phyloP scores from a whole-genome alignment of 2,329 filamentous ascomycete genomes.

The Cryphonectria carpinicola region DNA sequence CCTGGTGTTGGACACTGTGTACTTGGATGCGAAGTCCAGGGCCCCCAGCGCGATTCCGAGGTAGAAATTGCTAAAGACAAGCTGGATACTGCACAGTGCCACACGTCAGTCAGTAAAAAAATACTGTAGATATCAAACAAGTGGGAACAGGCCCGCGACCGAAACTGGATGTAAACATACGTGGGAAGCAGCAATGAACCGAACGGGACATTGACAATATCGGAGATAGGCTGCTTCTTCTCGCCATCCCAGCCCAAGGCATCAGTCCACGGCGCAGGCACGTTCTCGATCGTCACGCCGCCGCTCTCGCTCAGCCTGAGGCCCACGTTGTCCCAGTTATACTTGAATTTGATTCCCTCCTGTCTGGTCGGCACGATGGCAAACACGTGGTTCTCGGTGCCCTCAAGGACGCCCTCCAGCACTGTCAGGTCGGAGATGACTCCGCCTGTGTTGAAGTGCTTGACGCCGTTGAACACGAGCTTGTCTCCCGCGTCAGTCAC shows the following conservation, averaged over 20 bases:
- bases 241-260: slow-evolving; percentile 62
- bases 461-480: slow-evolving; percentile 64
- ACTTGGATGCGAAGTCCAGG: slow-evolving; percentile 57
- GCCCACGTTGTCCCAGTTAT: slow-evolving; percentile 70
- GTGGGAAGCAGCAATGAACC: slow-evolving; percentile 63
- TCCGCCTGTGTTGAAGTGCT: slow-evolving; percentile 70
- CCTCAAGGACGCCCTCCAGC: slow-evolving; percentile 64
- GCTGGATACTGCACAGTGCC: slow-evolving; percentile 53
- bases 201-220: slow-evolving; percentile 57
- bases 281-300: slow-evolving; percentile 61
- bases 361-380: slow-evolving; percentile 63
- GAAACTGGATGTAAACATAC: slow-evolving; percentile 36
- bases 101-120: background rate
- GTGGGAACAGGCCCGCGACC: no score
- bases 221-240: slow-evolving; percentile 54
- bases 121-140: background rate
- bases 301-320: slow-evolving; percentile 67
- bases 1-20: slow-evolving; percentile 60
- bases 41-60: slow-evolving; percentile 65
- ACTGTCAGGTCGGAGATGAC: slow-evolving; percentile 69
- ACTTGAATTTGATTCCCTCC: slow-evolving; percentile 57
- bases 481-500: slow-evolving; percentile 58
- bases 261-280: slow-evolving; percentile 61
- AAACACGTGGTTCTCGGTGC: slow-evolving; percentile 64
- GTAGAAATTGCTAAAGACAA: slow-evolving; percentile 70